phyloP scores from a whole-genome alignment of 495 filamentous ascomycete genomes.

The Talaromyces adpressus region DNA sequence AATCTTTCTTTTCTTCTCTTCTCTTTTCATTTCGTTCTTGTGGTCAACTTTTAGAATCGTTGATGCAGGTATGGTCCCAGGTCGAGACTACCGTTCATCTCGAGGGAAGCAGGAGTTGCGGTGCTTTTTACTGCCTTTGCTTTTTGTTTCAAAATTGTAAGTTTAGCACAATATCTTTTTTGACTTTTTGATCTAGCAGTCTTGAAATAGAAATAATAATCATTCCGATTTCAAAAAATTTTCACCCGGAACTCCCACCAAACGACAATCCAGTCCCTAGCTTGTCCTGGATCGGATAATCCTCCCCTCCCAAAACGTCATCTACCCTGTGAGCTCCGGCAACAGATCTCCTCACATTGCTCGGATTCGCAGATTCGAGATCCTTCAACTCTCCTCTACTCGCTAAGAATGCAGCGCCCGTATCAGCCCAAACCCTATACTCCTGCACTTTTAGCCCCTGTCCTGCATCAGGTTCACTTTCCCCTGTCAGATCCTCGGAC shows the following conservation, averaged over 20 bases:
- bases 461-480: conserved; percentile 7
- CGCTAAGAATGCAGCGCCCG: conserved; percentile 56
- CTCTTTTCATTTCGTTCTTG: not conserved
- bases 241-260: conserved; percentile 19
- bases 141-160: not conserved
- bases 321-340: not conserved
- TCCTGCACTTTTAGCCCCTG: conserved; percentile 32
- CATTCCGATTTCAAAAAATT: not conserved
- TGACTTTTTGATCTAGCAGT: not conserved
- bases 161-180: not conserved
- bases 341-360: not conserved
- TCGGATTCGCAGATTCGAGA: conserved; percentile 2
- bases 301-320: conserved; percentile 7
- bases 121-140: not conserved
- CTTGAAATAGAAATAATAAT: not conserved
- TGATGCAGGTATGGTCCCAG: not conserved
- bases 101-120: conserved; percentile 6
- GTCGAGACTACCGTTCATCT: conserved; percentile 10
- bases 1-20: conserved; percentile 9
- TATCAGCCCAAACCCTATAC: conserved; percentile 60
- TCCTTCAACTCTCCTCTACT: conserved; percentile 34
- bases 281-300: conserved; percentile 11
- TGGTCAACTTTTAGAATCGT: not conserved
- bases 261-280: conserved; percentile 16
- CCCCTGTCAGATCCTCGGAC: conserved; percentile 21